Evolutionary conservation across 495 filamentous ascomycete species (phyloP).

Genomic region (Penicillium antarcticum): DNA sequence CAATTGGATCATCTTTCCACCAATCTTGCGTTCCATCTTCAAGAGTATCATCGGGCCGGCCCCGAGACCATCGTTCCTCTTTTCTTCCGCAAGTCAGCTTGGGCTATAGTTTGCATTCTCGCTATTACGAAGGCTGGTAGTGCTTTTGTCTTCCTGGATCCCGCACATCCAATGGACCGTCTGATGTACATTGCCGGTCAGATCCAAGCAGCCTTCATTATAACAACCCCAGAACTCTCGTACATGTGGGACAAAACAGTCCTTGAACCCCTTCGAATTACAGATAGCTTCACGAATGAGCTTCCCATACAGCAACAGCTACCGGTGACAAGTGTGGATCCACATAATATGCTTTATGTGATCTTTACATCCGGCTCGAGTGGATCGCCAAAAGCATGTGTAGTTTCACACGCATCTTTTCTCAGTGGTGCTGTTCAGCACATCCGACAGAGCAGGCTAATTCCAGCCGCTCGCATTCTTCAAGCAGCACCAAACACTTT

Average conservation of each 20-base stretch:
- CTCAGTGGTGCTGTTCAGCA: conserved; percentile 10
- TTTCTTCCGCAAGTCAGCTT: conserved; percentile 44
- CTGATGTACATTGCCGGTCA: background rate
- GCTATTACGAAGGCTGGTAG: conserved; percentile 39
- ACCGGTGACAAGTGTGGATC: conserved; percentile 11
- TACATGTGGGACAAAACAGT: background rate
- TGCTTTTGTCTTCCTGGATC: background rate
- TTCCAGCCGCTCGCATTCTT: conserved; percentile 15
- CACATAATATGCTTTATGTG: conserved; percentile 21
- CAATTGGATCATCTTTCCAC: conserved; percentile 36
- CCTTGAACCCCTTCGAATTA: background rate
- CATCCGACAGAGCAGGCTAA: conserved; percentile 1
- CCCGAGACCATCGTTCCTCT: conserved; percentile 38
- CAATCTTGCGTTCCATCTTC: conserved; percentile 14
- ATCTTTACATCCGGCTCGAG: conserved; percentile 37
- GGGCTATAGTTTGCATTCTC: conserved; percentile 35
- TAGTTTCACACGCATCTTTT: conserved; percentile 37
- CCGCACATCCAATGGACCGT: background rate
- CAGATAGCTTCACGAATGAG: conserved; percentile 10
- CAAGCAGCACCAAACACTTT: conserved; percentile 40
- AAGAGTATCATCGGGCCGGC: conserved; percentile 23
- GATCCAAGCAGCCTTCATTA: background rate
- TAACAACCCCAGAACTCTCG: background rate
- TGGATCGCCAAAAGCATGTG: conserved; percentile 38
- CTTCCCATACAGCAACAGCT: conserved; percentile 24